Base-by-base conservation (phyloP, 2,329 filamentous ascomycete genomes). In the Verticillium nubilum region DNA sequence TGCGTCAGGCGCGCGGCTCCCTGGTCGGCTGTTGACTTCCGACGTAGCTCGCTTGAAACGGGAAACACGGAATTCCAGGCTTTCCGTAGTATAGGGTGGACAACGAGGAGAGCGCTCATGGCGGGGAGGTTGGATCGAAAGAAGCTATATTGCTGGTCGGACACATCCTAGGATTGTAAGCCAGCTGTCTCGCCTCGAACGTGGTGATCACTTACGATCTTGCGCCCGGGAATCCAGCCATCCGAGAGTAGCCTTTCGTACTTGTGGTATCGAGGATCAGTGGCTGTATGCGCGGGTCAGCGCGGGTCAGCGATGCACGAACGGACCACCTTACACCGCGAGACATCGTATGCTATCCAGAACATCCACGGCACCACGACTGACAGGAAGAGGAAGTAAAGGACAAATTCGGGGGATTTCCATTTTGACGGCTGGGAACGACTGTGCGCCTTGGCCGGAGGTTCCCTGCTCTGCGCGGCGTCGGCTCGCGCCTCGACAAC, bases 191-290 rank as follows among this genome's bases (percentile, higher is more conserved):
- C 6, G 42, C 25, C 7, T 5, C 1, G 19, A 19, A 10, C 4
- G 50, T 52, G 28, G 15, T 54, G 31, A 37, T 65, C 67, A 72
- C 85, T 68, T 80, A 92, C 90, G 63, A 98, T 91, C 81, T 91
- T 91, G 61, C 94, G 89, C 27, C 94, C 94, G 7, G 89, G 90
- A 60, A 99, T 90, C 95, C 95, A 99, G 66, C 95, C 96, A 9
- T 86, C 81, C 2, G 86, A 87, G 17, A 99, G 83, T 42, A 88
- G 78, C 61, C 79, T 78, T 62, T 88, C 82, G 70, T 88, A 97
- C 66, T 88, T 90, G 60, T 81, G 72, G 71, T 95, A 99, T 65
- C 90, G 87, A 5, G 91, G 90, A 71, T 97, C 89, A 35, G 86
- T 87, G 61, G 88, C 92, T 96, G 69, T 6, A 9, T 33, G 25